phyloP scores from a whole-genome alignment of 176 grass and related monocot species.

The Saccharum spontaneum region DNA sequence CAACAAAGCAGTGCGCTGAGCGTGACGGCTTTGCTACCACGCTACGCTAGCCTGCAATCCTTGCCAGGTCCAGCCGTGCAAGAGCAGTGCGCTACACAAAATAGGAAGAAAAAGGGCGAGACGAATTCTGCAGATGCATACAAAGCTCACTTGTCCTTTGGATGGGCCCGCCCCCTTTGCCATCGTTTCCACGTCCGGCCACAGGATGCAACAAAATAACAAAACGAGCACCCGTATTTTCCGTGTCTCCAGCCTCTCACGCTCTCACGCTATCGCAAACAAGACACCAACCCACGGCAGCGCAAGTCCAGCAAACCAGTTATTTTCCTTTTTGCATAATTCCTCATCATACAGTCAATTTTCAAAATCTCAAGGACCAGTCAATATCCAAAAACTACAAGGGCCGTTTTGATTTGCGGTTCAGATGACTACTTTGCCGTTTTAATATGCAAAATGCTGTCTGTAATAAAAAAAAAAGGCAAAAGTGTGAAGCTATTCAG shows the following conservation, averaged over 20 bases:
- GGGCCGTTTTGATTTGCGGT: too few relatives aligned
- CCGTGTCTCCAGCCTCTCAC: neutral
- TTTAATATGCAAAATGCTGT: neutral
- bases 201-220: slow-evolving; percentile 5
- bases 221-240: neutral
- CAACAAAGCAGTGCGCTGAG: too few relatives aligned
- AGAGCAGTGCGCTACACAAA: neutral
- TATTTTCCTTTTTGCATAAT: neutral
- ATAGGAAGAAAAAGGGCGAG: neutral
- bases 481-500: slow-evolving; percentile 26
- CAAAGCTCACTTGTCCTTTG: slow-evolving; percentile 9
- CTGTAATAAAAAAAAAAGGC: neutral
- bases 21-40: neutral
- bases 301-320: neutral
- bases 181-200: slow-evolving; percentile 21
- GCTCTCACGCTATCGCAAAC: neutral
- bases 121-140: slow-evolving; percentile 29
- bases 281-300: neutral
- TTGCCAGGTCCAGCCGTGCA: neutral
- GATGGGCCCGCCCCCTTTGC: neutral
- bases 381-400: neutral
- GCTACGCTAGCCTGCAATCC: neutral
- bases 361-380: neutral
- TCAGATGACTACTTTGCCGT: too few relatives aligned
- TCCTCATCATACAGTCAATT: neutral